phyloP scores from a whole-genome alignment of 2,329 filamentous ascomycete species.

The Rutstroemia sp. region DNA sequence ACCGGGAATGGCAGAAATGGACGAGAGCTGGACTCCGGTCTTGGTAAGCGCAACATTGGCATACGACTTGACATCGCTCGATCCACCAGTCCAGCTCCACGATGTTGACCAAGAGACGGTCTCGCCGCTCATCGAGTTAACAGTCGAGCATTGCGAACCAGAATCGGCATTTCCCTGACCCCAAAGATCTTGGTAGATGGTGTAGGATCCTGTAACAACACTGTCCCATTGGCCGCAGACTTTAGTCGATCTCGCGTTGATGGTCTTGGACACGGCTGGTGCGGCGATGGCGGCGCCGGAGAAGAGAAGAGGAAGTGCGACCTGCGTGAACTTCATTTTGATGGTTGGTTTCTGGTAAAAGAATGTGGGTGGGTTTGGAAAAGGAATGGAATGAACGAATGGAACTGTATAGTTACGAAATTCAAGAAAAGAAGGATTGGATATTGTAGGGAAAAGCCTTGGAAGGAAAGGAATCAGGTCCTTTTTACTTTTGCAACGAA shows the following conservation, averaged over 20 bases:
- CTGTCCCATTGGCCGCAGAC: slow-evolving; percentile 22
- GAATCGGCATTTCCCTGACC: neutral
- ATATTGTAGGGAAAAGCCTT: neutral
- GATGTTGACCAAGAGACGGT: slow-evolving; percentile 33
- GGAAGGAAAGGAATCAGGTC: neutral
- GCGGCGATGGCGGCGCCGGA: slow-evolving; percentile 3
- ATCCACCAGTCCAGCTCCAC: slow-evolving; percentile 35
- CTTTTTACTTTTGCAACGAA: neutral
- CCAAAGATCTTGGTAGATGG: slow-evolving; percentile 33
- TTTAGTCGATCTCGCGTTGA: neutral
- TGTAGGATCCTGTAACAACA: slow-evolving; percentile 28
- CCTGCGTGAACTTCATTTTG: slow-evolving; percentile 11
- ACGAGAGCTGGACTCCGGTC: slow-evolving; percentile 28
- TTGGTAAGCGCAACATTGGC: slow-evolving; percentile 34
- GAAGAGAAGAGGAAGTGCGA: slow-evolving; percentile 10
- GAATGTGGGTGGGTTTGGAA: neutral
- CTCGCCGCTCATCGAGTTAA: slow-evolving; percentile 29
- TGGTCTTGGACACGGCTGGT: neutral
- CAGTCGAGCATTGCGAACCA: slow-evolving; percentile 31
- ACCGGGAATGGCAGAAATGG: slow-evolving; percentile 32
- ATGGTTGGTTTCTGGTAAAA: neutral
- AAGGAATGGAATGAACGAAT: slow-evolving; percentile 2
- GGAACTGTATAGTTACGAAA: neutral
- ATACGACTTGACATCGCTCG: slow-evolving; percentile 34
- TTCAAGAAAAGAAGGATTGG: neutral